phyloP scores from a whole-genome alignment of 371 early-diverging fungal genomes.

The Lichtheimia ramosa region DNA sequence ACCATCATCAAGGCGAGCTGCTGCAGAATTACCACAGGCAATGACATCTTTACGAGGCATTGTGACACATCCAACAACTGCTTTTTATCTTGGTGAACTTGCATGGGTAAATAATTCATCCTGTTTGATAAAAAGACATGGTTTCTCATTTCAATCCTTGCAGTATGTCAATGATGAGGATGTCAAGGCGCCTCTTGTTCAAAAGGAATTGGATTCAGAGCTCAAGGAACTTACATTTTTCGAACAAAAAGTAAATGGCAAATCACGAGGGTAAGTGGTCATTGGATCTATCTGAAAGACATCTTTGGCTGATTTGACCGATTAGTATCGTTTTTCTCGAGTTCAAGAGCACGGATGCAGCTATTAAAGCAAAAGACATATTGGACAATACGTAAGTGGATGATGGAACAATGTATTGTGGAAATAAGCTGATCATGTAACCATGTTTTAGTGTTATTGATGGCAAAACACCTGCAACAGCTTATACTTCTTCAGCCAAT shows the following conservation, averaged over 20 bases:
- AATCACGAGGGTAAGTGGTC: constrained; percentile 54
- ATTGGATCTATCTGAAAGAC: not conserved
- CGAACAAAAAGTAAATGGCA: constrained; percentile 69
- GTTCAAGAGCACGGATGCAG: constrained; percentile 42
- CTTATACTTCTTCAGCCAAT: constrained; percentile 38
- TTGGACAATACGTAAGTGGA: constrained; percentile 43
- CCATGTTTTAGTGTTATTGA: constrained; percentile 31
- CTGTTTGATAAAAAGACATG: not conserved
- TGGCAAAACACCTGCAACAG: constrained; percentile 33
- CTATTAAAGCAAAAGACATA: constrained; percentile 35
- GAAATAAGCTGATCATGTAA: not conserved
- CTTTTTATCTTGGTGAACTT: constrained; percentile 49
- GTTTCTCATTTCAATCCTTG: not conserved
- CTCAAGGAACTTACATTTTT: constrained; percentile 54
- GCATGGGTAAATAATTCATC: constrained; percentile 41
- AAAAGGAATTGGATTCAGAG: constrained; percentile 38
- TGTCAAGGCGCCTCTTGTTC: constrained; percentile 35
- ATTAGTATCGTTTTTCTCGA: constrained; percentile 51
- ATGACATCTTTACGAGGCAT: constrained; percentile 31
- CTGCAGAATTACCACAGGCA: constrained; percentile 21
- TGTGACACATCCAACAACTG: constrained; percentile 34
- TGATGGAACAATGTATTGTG: not conserved
- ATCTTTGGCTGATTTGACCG: not conserved
- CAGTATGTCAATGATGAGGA: constrained; percentile 62
- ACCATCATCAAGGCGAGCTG: constrained; percentile 17